phyloP scores from a whole-genome alignment of 805 yeast species.

The Candida broadrunensis region DNA sequence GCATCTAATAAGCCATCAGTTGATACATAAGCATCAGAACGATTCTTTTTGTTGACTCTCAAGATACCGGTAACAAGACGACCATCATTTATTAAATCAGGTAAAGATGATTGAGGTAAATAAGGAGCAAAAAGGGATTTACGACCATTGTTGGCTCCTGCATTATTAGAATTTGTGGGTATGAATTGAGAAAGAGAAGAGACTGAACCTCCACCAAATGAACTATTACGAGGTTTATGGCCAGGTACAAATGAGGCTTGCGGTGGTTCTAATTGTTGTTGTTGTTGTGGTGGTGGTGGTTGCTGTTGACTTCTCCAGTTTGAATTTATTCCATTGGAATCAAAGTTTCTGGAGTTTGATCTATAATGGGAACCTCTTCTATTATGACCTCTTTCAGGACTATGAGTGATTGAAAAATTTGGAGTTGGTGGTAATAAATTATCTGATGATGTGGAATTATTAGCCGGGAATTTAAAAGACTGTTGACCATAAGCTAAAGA shows the following conservation, averaged over 20 bases:
- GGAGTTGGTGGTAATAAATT: constrained; percentile 54
- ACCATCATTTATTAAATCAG: constrained; percentile 86
- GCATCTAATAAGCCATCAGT: constrained; percentile 96
- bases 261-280: constrained; percentile 21
- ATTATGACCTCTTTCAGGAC: constrained; percentile 40
- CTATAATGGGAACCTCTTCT: constrained; percentile 40
- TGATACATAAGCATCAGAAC: constrained; percentile 98
- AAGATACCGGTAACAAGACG: constrained; percentile 87
- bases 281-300: constrained; percentile 8
- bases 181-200: constrained; percentile 43
- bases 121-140: constrained; percentile 94
- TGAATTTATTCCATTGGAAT: constrained; percentile 42
- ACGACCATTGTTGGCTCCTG: constrained; percentile 37
- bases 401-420: constrained; percentile 38
- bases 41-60: constrained; percentile 91
- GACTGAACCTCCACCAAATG: constrained; percentile 58
- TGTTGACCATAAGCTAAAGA: constrained; percentile 45
- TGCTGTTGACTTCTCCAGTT: constrained; percentile 67
- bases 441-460: constrained; percentile 2
- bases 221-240: constrained; percentile 67
- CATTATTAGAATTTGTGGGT: constrained; percentile 20
- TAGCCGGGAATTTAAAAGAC: constrained; percentile 63
- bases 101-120: constrained; percentile 88
- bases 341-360: constrained; percentile 37
- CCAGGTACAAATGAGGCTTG: constrained; percentile 62